Percentiles rank a stretch among this genome's conserved stretches.
These are phyloP conservation scores for Zancudomyces culisetae DNA, from an alignment of 371 early-diverging fungal genomes.

Conservation along the genomic window DNA sequence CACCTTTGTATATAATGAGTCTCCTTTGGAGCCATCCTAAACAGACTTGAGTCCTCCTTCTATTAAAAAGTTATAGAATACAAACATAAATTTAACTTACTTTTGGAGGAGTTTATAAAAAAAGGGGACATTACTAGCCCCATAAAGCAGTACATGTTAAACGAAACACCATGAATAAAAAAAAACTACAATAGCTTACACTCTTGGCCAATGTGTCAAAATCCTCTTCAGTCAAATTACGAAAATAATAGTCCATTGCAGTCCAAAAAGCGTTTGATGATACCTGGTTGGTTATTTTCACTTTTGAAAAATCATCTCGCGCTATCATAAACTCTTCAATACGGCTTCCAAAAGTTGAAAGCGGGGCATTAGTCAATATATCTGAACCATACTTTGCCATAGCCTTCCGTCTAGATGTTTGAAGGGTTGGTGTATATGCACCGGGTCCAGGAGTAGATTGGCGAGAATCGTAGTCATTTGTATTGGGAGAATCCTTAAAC, in stretches of 20 bases:
- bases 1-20: conserved; percentile 53
- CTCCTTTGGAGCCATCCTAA: conserved; percentile 55
- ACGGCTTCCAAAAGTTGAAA: too few relatives aligned
- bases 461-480: neutral
- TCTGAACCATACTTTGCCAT: neutral
- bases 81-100: too few relatives aligned
- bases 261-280: conserved; percentile 61
- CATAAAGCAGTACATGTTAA: too few relatives aligned
- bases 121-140: too few relatives aligned
- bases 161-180: too few relatives aligned
- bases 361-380: neutral
- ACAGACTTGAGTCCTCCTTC: conserved; percentile 19
- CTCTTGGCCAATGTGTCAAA: conserved; percentile 8
- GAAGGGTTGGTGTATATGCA: neutral
- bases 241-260: conserved; percentile 65
- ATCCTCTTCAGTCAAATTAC: conserved; percentile 60
- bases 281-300: conserved; percentile 56
- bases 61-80: conserved; percentile 37
- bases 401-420: neutral
- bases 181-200: neutral
- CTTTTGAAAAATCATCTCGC: conserved; percentile 41
- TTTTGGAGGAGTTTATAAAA: too few relatives aligned
- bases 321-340: too few relatives aligned
- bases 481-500: too few relatives aligned
- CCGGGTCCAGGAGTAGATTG: neutral